Evolutionary conservation across 257 asterid genomes (phyloP), one percentile per base, ranked within the genome.

Genomic region (Paulownia fortunei): DNA sequence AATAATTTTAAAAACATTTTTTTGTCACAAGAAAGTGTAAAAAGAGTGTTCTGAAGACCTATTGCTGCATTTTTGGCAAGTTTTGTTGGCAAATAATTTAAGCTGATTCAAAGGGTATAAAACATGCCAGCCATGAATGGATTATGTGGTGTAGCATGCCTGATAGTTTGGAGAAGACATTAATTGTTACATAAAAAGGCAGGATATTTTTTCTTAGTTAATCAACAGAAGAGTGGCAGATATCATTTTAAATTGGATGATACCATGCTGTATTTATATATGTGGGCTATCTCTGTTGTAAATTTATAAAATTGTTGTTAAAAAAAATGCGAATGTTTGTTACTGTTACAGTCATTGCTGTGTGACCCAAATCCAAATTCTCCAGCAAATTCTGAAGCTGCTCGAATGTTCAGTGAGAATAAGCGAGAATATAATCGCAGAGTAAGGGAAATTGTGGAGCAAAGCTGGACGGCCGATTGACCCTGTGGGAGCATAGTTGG

Each of bases 331-430:
- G 1, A 44, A 5, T 44, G 51, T 12, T 7, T 21, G 24, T 58
- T 21, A 21, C 16, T 19, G 27, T 6, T 82, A 81, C 87, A 92
- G 97, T 92, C 97, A 16, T 81, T 90, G 84, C 81, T 93, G 78
- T 93, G 98, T 52, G 98, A 93, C 73, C 98, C 98, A 6, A 93
- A 93, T 72, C 97, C 98, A 0, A 93, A 93, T 85, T 91, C 97
- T 42, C 97, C 98, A 0, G 97, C 96, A 24, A 93, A 93, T 77
- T 91, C 96, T 12, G 97, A 91, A 85, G 98, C 97, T 39, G 98
- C 98, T 63, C 89, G 97, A 60, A 49, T 93, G 91, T 93, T 87
- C 86, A 91, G 95, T 63, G 93, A 89, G 87, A 92, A 86, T 36
- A 91, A 91, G 86, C 84, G 97, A 10, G 97, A 92, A 16, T 92